These are phyloP conservation scores for Solanum dulcamara DNA, from an alignment of 257 asterid genomes.

Conservation along the genomic window DNA sequence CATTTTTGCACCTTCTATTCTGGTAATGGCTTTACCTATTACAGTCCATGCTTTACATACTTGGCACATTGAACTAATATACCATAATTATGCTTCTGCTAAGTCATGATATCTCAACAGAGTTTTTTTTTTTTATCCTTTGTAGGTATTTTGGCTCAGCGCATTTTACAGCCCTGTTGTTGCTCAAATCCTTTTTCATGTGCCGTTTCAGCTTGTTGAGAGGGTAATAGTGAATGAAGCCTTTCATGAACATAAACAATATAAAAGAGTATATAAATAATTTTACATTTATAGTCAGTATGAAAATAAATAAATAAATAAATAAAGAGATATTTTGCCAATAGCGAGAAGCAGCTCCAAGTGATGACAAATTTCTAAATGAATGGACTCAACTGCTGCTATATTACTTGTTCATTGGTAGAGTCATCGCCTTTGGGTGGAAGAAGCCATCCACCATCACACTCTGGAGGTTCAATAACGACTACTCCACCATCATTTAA, in stretches of 20 bases:
- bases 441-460: slow-evolving; percentile 31
- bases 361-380: neutral
- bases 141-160: too few relatives aligned
- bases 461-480: slow-evolving; percentile 37
- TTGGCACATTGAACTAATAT: too few relatives aligned
- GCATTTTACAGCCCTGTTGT: neutral
- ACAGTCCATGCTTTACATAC: too few relatives aligned
- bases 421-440: neutral
- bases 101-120: too few relatives aligned
- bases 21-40: too few relatives aligned
- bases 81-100: too few relatives aligned
- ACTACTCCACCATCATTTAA: slow-evolving; percentile 48
- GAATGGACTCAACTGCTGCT: neutral
- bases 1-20: too few relatives aligned
- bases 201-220: neutral
- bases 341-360: neutral
- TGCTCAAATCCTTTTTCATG: neutral
- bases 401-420: neutral
- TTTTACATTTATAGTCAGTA: neutral
- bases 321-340: neutral
- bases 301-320: neutral
- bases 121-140: too few relatives aligned
- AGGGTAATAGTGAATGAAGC: neutral
- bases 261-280: neutral
- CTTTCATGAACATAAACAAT: neutral